A percentile compares a stretch with the other conserved stretches of the same genome.
phyloP scores from a whole-genome alignment of 106 monocot species.

The Dendrobium nobile region DNA sequence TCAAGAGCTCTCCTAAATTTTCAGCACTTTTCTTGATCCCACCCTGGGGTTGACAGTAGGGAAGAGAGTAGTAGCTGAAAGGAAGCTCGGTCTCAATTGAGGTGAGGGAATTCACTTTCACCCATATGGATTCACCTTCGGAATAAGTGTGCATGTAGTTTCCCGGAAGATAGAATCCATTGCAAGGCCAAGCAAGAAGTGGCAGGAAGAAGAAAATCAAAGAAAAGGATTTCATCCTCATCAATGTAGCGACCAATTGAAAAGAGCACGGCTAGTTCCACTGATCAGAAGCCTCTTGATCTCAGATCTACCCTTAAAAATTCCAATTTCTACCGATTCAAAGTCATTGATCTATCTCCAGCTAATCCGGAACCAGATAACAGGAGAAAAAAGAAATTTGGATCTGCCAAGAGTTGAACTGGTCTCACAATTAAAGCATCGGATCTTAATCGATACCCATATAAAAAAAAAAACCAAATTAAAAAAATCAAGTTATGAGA shows the following conservation, averaged over 20 bases:
- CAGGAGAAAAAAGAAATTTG: background rate
- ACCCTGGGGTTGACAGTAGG: slow-evolving; percentile 14
- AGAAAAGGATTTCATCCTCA: background rate
- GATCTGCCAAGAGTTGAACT: background rate
- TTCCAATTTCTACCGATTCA: background rate
- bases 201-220: slow-evolving; percentile 4
- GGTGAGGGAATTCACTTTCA: slow-evolving; percentile 26
- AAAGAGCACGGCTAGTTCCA: background rate
- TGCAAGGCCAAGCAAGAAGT: slow-evolving; percentile 3
- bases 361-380: background rate
- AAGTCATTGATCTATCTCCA: background rate
- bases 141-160: slow-evolving; percentile 25
- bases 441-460: background rate
- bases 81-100: slow-evolving; percentile 29
- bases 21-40: slow-evolving; percentile 18
- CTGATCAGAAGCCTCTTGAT: background rate
- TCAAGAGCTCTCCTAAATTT: slow-evolving; percentile 26
- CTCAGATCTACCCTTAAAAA: background rate
- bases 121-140: slow-evolving; percentile 11
- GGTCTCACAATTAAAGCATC: background rate
- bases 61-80: slow-evolving; percentile 21
- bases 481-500: too few species aligned
- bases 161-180: slow-evolving; percentile 28
- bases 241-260: too few species aligned
- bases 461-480: background rate